These are phyloP conservation scores for Heritiera fomes DNA, from an alignment of 345 rosid species.

Conservation along the genomic window DNA sequence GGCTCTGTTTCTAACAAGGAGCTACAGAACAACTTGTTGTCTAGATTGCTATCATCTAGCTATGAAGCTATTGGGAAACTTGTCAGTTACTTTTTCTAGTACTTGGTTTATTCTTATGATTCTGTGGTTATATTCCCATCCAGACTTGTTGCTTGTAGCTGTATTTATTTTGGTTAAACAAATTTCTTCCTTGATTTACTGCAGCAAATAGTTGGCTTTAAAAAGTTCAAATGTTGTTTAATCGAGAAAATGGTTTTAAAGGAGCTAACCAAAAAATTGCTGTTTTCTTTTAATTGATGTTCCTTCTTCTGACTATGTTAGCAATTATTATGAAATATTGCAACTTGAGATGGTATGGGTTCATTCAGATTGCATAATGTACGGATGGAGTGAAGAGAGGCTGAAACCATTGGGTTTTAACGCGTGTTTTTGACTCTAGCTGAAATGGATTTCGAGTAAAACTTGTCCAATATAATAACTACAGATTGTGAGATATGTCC, in stretches of 20 bases:
- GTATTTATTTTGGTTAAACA: neutral
- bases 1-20: conserved; percentile 69
- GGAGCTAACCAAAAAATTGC: neutral
- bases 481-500: neutral
- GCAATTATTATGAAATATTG: neutral
- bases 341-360: neutral
- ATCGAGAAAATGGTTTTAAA: neutral
- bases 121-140: conserved; percentile 19
- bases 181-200: neutral
- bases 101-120: conserved; percentile 9
- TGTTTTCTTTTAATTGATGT: conserved; percentile 5
- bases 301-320: neutral
- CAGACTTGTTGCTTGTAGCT: neutral
- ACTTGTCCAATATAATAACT: neutral
- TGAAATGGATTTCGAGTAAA: neutral
- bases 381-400: neutral
- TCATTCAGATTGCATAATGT: neutral
- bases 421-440: neutral
- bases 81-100: conserved; percentile 45
- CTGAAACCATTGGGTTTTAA: neutral
- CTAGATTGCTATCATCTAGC: conserved; percentile 81
- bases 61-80: conserved; percentile 81
- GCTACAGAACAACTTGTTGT: conserved; percentile 71
- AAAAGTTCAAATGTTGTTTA: neutral
- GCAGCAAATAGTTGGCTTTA: neutral